Base-by-base conservation (phyloP, 164 flowering plant genomes). In the Pachysandra terminalis region DNA sequence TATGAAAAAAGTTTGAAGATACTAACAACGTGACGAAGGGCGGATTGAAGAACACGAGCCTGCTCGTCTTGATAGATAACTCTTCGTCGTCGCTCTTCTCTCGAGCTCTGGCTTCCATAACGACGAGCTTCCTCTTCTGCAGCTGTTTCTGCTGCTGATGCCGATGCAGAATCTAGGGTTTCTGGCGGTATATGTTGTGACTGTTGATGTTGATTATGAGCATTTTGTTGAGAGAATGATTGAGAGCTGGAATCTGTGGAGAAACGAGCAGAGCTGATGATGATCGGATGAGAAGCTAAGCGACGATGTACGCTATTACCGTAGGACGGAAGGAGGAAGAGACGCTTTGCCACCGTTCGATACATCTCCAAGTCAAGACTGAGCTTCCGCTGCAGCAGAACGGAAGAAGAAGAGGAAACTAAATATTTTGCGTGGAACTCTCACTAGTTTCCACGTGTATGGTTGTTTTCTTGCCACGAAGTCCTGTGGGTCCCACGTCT, bases 21-120 rank as follows among this genome's bases (percentile, higher is more conserved):
- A 75, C 86, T 25, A 3, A 90, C 98, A 80, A 93, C 98, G 67
- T 89, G 96, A 56, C 54, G 73, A 59, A 93, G 90, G 4, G 97
- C 81, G 40, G 98, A 94, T 28, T 73, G 78, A 40, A 93, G 97
- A 61, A 93, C 89, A n/a, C 90, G 88, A 65, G 82, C 81, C 72
- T 91, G 91, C 76, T 93, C 96, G 1, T 88, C 91, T 76, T 84
- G 75, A 77, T 79, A 90, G 8, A 80, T 86, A 6, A 51, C 56
- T 62, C 78, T 52, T 9, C 67, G 67, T 1, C 14, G 61, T 51
- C 74, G 23, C 17, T 62, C 67, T 26, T 52, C 68, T 16, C 56
- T 56, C 3, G 55, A n/a, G 26, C 70, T 70, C 67, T 55, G 61
- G 26, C 60, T 64, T 59, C 67, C 59, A 10, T 68, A 65, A 9